phyloP scores from a whole-genome alignment of 2,329 filamentous ascomycete genomes.

The Kalmusia sp. region DNA sequence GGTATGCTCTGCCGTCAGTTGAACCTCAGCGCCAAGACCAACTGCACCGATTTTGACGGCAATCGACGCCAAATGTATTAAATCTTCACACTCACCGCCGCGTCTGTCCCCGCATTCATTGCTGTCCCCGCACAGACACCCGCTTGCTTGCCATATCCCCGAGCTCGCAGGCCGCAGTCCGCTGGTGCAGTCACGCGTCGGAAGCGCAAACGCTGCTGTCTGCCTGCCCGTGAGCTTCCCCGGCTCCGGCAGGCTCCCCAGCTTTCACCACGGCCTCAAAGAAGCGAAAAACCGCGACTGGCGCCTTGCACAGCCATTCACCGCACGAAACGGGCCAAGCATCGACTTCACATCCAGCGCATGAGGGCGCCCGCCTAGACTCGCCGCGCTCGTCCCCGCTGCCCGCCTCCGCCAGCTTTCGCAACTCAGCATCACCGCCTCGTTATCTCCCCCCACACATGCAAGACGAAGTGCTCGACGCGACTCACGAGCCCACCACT shows the following conservation, averaged over 20 bases:
- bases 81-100: conserved; percentile 10
- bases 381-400: conserved; percentile 48
- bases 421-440: conserved; percentile 46
- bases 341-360: conserved; percentile 34
- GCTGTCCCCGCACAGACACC: conserved; percentile 18
- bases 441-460: conserved; percentile 64
- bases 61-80: neutral
- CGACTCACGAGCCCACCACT: conserved; percentile 31
- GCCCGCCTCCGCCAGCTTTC: conserved; percentile 26
- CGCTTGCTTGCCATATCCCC: conserved; percentile 11
- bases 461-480: conserved; percentile 58
- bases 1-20: neutral
- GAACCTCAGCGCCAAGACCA: neutral
- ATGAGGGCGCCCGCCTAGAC: conserved; percentile 39
- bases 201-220: conserved; percentile 16
- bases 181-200: conserved; percentile 26
- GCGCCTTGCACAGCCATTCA: conserved; percentile 26
- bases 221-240: conserved; percentile 45
- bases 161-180: conserved; percentile 11
- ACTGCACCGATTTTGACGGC: conserved; percentile 1
- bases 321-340: conserved; percentile 9
- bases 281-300: conserved; percentile 55
- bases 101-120: conserved; percentile 15
- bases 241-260: conserved; percentile 47
- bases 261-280: conserved; percentile 52